A percentile compares a stretch with the other conserved stretches of the same genome.
phyloP scores from a whole-genome alignment of 208 protist species.

The Leptomonas seymouri region DNA sequence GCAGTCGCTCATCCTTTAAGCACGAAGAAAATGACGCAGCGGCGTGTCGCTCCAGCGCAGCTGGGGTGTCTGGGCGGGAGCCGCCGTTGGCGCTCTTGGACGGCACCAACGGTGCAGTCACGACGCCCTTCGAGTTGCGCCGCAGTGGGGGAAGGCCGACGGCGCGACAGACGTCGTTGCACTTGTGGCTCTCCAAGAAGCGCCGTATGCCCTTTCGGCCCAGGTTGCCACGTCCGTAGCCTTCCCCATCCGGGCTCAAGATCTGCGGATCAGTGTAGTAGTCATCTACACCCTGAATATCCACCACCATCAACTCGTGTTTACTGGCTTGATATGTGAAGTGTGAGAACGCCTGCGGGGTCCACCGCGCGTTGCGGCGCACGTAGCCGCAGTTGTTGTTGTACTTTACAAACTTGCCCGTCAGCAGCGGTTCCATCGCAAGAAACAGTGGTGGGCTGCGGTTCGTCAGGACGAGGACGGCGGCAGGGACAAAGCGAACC shows the following conservation, averaged over 20 bases:
- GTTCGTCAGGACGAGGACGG: conserved; percentile 67
- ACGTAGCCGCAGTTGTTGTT: conserved; percentile 93
- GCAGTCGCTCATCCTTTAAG: conserved; percentile 43
- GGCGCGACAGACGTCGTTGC: conserved; percentile 80
- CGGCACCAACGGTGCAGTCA: conserved; percentile 7
- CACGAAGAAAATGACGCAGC: conserved; percentile 10
- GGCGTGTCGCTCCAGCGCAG: conserved; percentile 6
- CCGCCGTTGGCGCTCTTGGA: conserved; percentile 7
- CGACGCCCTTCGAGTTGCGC: conserved; percentile 16
- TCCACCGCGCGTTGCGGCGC: conserved; percentile 68
- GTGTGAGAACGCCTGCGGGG: conserved; percentile 91
- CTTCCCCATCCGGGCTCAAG: conserved; percentile 75
- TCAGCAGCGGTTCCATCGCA: conserved; percentile 77
- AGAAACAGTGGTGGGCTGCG: conserved; percentile 64
- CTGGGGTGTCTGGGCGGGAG: conserved; percentile 12
- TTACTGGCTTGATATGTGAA: conserved; percentile 86
- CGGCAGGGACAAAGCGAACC: conserved; percentile 77
- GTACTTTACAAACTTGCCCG: conserved; percentile 88
- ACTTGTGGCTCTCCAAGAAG: conserved; percentile 81
- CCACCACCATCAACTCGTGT: conserved; percentile 76
- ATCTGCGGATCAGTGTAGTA: conserved; percentile 93
- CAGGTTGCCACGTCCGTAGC: conserved; percentile 84
- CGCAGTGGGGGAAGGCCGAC: conserved; percentile 57
- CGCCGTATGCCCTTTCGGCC: conserved; percentile 69
- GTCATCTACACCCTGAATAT: conserved; percentile 91